Conservation (phyloP, 2,329 filamentous ascomycete species). For the Fusarium stilboides region DNA sequence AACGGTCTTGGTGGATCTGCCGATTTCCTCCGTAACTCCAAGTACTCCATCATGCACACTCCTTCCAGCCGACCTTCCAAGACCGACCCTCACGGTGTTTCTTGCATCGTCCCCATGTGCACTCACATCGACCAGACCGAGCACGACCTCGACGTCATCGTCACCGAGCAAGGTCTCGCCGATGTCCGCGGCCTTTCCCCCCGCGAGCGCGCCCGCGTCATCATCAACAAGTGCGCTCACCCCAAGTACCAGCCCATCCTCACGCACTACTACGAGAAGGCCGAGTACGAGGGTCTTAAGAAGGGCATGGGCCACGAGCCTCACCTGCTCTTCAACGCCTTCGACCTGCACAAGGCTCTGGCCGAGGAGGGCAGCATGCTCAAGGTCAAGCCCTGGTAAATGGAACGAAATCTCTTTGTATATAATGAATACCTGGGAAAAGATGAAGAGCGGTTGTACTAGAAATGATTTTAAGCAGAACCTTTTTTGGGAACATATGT, state of each 20-base stretch:
- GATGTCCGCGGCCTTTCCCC: slow-evolving; percentile 88
- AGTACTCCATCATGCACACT: slow-evolving; percentile 96
- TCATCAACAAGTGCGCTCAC: slow-evolving; percentile 90
- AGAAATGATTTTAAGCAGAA: slow-evolving; percentile 34
- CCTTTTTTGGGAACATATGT: slow-evolving; percentile 19
- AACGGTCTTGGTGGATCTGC: slow-evolving; percentile 87
- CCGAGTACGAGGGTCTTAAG: slow-evolving; percentile 86
- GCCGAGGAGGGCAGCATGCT: slow-evolving; percentile 87
- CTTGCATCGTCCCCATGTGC: slow-evolving; percentile 93
- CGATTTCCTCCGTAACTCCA: slow-evolving; percentile 83
- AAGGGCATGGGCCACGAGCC: slow-evolving; percentile 94
- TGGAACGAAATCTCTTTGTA: not conserved
- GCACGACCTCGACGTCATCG: slow-evolving; percentile 91
- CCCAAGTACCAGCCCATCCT: slow-evolving; percentile 88
- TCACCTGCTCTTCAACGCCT: slow-evolving; percentile 86
- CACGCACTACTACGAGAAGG: slow-evolving; percentile 85
- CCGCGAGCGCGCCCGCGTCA: slow-evolving; percentile 84
- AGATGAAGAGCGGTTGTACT: slow-evolving; percentile 21
- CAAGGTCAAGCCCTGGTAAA: slow-evolving; percentile 79
- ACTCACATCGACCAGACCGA: slow-evolving; percentile 95
- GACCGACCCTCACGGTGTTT: slow-evolving; percentile 85
- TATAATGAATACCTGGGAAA: slow-evolving; percentile 10
- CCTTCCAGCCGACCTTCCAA: slow-evolving; percentile 85
- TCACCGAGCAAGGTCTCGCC: slow-evolving; percentile 82
- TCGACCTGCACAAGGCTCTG: slow-evolving; percentile 91